Percentiles rank a stretch among this genome's conserved stretches.
These are phyloP conservation scores for Hamamelis virginiana DNA, from an alignment of 164 flowering plant genomes.

Conservation along the genomic window DNA sequence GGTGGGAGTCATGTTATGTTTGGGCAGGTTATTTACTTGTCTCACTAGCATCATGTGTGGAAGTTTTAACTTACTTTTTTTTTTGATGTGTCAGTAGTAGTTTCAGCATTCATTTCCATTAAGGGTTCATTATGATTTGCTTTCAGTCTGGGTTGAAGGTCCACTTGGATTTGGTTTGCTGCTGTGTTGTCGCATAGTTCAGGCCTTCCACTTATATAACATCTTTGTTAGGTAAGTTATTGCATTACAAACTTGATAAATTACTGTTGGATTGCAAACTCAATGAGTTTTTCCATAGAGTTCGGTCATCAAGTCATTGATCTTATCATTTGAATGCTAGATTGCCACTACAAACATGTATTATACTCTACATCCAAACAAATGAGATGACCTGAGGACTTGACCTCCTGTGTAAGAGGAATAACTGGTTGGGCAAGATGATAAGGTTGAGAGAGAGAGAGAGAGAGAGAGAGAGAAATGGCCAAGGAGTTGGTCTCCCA, in stretches of 20 bases:
- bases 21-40: conserved; percentile 69
- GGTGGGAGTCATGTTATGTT: conserved; percentile 82
- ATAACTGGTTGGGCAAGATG: no score
- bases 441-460: no score
- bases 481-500: no score
- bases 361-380: no score
- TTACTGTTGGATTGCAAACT: not conserved
- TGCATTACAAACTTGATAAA: not conserved
- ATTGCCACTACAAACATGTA: not conserved
- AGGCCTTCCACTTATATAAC: conserved; percentile 67
- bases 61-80: not conserved
- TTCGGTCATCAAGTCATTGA: not conserved
- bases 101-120: not conserved
- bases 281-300: no score
- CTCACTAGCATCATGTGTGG: not conserved
- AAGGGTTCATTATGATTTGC: conserved; percentile 7
- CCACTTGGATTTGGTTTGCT: conserved; percentile 86
- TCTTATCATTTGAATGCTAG: not conserved
- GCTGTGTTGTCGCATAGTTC: conserved; percentile 72
- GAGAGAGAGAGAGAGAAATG: no score
- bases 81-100: no score
- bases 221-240: conserved; percentile 74
- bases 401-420: no score
- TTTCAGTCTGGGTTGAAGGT: conserved; percentile 84
- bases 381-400: no score